Conservation (phyloP, 2,329 filamentous ascomycete genomes). For the Beauveria australis region DNA sequence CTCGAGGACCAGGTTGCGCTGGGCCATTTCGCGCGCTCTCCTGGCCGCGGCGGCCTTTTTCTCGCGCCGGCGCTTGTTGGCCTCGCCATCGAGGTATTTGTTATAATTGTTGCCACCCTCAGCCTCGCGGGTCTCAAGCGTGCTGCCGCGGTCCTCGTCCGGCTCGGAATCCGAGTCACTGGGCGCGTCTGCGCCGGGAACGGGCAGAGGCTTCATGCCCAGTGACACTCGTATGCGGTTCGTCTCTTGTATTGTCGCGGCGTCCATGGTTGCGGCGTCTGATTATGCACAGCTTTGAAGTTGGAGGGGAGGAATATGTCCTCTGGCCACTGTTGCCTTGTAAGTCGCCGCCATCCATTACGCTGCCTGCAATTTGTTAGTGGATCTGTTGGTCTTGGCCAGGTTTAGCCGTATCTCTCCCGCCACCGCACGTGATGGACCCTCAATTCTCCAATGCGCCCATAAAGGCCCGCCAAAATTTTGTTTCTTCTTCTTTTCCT, state of each 20-base stretch:
- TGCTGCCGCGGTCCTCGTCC: conserved; percentile 66
- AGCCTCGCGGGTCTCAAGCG: conserved; percentile 72
- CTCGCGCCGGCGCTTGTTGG: conserved; percentile 69
- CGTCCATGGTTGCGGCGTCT: conserved; percentile 40
- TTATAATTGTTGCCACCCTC: conserved; percentile 66
- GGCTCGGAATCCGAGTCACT: conserved; percentile 44
- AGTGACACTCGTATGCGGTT: conserved; percentile 86
- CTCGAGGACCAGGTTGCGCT: conserved; percentile 65
- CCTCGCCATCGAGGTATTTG: conserved; percentile 59
- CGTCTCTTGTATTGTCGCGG: conserved; percentile 80
- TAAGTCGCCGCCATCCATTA: neutral
- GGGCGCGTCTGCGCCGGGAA: conserved; percentile 53
- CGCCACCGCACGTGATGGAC: conserved; percentile 12
- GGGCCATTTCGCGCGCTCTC: conserved; percentile 76
- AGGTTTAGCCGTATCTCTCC: conserved; percentile 12
- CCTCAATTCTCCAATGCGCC: neutral
- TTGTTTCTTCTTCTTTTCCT: conserved; percentile 25
- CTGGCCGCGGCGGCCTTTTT: conserved; percentile 76
- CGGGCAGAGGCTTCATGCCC: conserved; percentile 82
- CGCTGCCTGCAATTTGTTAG: neutral
- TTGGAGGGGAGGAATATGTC: neutral
- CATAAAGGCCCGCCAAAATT: conserved; percentile 24
- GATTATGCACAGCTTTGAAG: neutral
- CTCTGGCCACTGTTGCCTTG: conserved; percentile 6
- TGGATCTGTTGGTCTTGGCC: neutral